These are phyloP conservation scores for Mortierella sp. DNA, from an alignment of 371 early-diverging fungal genomes.

Conservation along the genomic window DNA sequence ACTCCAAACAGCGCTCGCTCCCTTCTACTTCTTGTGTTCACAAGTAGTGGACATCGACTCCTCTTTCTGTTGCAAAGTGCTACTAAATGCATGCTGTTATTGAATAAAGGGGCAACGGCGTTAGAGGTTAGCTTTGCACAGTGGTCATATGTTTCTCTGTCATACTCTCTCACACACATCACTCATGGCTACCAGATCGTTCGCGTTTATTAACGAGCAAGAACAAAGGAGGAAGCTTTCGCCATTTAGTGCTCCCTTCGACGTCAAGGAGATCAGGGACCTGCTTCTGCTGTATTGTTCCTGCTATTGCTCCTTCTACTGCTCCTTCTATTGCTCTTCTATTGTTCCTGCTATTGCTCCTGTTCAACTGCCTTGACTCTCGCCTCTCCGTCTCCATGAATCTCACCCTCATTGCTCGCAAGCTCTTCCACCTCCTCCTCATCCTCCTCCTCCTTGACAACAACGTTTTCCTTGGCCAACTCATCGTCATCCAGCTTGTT, in stretches of 20 bases:
- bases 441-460: background rate
- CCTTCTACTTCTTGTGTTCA: background rate
- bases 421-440: constrained; percentile 1
- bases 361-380: background rate
- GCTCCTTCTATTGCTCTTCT: background rate
- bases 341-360: background rate
- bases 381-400: background rate
- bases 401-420: background rate
- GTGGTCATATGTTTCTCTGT: too few relatives aligned
- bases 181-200: too few relatives aligned
- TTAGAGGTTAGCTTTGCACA: too few relatives aligned
- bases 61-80: too few relatives aligned
- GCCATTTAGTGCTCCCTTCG: background rate
- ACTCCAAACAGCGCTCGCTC: too few relatives aligned
- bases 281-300: background rate
- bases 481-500: constrained; percentile 7
- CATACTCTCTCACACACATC: too few relatives aligned
- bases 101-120: too few relatives aligned
- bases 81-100: too few relatives aligned
- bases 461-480: background rate
- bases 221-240: background rate
- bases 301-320: background rate
- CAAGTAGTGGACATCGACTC: too few relatives aligned
- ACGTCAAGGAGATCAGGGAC: background rate
- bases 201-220: too few relatives aligned